Base-by-base conservation (phyloP, 176 grass and related monocot genomes). In the Otatea glauca region DNA sequence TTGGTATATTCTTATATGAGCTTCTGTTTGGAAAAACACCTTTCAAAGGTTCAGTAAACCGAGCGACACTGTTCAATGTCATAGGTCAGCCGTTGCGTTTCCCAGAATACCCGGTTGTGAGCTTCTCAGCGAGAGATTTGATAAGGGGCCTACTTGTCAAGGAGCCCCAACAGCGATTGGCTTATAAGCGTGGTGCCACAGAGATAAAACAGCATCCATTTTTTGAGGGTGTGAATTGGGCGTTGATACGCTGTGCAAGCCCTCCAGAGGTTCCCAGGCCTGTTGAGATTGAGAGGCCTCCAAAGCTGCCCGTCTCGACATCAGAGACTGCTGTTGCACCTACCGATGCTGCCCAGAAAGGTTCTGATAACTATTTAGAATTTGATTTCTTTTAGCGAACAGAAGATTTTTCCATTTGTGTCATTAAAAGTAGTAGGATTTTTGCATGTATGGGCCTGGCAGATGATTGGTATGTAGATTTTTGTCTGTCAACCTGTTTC, bases 21-120 rank as follows among this genome's bases (percentile, higher is more conserved):
- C 95, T 97, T 64, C 86, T 97, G 29, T 97, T 94, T n/a, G 95
- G 92, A 5, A 97, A 92, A 81, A 94, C 95, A 24, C 95, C 95
- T 42, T 97, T 97, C 82, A 97, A 94, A 71, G 95, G 95, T 43
- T 89, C 90, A 3, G 95, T 90, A 38, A 97, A 97, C 67, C 83
- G 90, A 51, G 90, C 81, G 0, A 97, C 92, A 17, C 80, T 94
- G 64, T 94, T 97, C 88, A 97, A 97, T 43, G 92, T 97, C 60
- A 89, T 97, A 0, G 95, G 95, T 63, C 92, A 97, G 71, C 86
- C 92, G 0, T 60, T 94, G 53, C 86, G 82, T 11, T 97, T 93
- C 79, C 92, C 92, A 1, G 95, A 94, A 44, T 91, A 92, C 53
- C 92, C 95, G 1, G 64, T 87, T 44, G 95, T 93, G 81, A 92